These are phyloP conservation scores for Diospyros kaki DNA, from an alignment of 148 eudicot genomes.

Conservation along the genomic window DNA sequence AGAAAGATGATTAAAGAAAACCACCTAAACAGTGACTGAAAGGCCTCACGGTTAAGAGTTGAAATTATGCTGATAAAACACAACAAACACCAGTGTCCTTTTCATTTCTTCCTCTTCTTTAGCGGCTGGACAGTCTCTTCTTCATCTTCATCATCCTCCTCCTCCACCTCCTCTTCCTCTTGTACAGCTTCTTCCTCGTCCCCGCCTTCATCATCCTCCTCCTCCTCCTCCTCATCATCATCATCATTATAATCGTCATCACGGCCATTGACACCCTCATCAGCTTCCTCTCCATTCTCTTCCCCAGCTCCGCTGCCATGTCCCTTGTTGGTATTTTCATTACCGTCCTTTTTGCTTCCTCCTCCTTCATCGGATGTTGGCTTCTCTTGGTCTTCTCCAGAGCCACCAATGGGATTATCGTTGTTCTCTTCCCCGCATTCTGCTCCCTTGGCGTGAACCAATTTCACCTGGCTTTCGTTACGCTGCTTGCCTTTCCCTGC, in stretches of 20 bases:
- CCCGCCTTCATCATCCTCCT: not conserved
- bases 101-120: constrained; percentile 13
- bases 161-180: not conserved
- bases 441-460: not conserved
- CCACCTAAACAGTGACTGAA: not conserved
- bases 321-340: not conserved
- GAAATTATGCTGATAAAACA: not conserved
- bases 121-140: not conserved
- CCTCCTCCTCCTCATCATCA: not conserved
- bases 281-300: not conserved
- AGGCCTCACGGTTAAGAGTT: not conserved
- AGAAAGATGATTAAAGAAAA: not conserved
- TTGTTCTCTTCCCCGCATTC: not conserved
- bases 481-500: not conserved
- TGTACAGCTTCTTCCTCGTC: not conserved
- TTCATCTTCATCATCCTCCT: not conserved
- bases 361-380: constrained; percentile 1
- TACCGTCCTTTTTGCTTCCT: not conserved
- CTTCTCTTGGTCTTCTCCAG: constrained; percentile 4
- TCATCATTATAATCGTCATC: not conserved
- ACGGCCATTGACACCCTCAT: not conserved
- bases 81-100: not conserved
- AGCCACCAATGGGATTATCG: not conserved
- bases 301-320: not conserved
- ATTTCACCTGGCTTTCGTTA: not conserved